Evolutionary conservation across 371 early-diverging fungal species (phyloP).

Genomic region (Rhizopus arrhizus): DNA sequence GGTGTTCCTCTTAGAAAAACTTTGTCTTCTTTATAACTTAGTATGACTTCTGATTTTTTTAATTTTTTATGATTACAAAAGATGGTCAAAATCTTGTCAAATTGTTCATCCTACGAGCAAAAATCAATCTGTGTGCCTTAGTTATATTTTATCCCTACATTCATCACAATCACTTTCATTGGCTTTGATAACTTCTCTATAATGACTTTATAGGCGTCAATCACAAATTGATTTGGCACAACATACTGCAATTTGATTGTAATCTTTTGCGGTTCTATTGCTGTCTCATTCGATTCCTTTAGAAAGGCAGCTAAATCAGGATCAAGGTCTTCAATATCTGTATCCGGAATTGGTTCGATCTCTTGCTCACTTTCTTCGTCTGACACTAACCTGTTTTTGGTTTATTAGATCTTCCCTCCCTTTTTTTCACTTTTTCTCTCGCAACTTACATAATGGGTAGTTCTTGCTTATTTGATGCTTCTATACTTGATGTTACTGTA

Average conservation of each 20-base stretch:
- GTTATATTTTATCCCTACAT: slow-evolving; percentile 27
- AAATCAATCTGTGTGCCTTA: not conserved
- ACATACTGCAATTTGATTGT: slow-evolving; percentile 35
- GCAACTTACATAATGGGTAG: not conserved
- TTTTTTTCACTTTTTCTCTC: not conserved
- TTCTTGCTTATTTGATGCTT: too few species aligned
- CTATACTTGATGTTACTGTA: too few species aligned
- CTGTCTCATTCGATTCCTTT: not conserved
- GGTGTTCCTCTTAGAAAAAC: slow-evolving; percentile 45
- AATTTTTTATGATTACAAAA: slow-evolving; percentile 36
- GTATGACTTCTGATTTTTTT: slow-evolving; percentile 27
- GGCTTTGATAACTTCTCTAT: slow-evolving; percentile 28
- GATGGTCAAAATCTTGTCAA: slow-evolving; percentile 27
- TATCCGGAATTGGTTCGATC: not conserved
- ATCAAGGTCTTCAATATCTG: slow-evolving; percentile 38
- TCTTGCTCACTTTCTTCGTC: slow-evolving; percentile 8
- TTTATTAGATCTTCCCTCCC: not conserved
- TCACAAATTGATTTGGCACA: slow-evolving; percentile 7
- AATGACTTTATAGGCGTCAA: not conserved
- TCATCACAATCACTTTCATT: slow-evolving; percentile 37
- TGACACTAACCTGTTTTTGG: not conserved
- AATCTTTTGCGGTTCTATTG: slow-evolving; percentile 29
- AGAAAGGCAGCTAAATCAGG: slow-evolving; percentile 36
- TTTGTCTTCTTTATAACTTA: slow-evolving; percentile 37
- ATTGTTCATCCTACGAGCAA: slow-evolving; percentile 34